Evolutionary conservation across 345 rosid genomes (phyloP).

Genomic region (Brassica cretica): DNA sequence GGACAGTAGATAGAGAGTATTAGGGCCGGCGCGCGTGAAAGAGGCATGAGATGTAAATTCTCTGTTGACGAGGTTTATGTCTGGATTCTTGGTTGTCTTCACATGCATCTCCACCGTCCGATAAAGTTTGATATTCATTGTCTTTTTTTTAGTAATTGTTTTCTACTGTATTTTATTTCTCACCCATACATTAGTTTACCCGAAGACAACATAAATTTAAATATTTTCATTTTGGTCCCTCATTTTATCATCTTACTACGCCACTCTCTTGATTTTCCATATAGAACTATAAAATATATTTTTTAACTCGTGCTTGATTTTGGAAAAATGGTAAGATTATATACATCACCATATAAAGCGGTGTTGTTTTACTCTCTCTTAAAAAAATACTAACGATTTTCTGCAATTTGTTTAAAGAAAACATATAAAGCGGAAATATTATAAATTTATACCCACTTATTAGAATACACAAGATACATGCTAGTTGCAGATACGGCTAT

Average conservation of each 20-base stretch:
- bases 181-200: neutral
- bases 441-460: neutral
- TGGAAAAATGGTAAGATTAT: neutral
- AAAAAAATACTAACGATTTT: too few relatives aligned
- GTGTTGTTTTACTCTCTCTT: too few relatives aligned
- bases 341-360: too few relatives aligned
- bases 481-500: neutral
- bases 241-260: neutral
- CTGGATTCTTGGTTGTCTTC: slow-evolving; percentile 56
- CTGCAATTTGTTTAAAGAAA: too few relatives aligned
- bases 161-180: neutral
- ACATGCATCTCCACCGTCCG: slow-evolving; percentile 55
- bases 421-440: neutral
- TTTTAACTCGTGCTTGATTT: neutral
- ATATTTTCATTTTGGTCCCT: neutral
- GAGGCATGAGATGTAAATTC: slow-evolving; percentile 35
- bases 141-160: neutral
- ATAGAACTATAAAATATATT: neutral
- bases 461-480: neutral
- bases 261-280: neutral
- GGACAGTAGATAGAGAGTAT: neutral
- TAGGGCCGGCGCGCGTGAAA: slow-evolving; percentile 15
- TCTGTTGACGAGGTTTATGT: slow-evolving; percentile 66
- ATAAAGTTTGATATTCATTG: slow-evolving; percentile 29
- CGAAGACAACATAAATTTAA: too few relatives aligned